Percentiles rank a stretch among this genome's conserved stretches.
These are phyloP conservation scores for Trichoderma arundinaceum DNA, from an alignment of 2,329 filamentous ascomycete species.

Conservation along the genomic window DNA sequence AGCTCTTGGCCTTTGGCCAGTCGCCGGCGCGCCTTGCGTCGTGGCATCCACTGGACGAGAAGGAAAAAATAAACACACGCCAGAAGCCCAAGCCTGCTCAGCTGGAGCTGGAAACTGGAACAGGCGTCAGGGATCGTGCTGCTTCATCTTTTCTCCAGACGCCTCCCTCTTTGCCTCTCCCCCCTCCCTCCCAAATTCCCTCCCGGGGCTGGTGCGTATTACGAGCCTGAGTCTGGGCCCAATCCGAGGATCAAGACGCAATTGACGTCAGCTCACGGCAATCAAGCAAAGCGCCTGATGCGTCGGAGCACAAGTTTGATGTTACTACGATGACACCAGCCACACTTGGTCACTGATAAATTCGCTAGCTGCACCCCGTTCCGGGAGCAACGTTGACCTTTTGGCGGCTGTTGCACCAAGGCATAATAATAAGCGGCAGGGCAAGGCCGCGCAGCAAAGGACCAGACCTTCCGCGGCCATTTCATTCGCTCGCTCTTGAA, in stretches of 20 bases:
- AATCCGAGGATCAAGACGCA: conserved; percentile 2
- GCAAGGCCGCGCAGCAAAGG: conserved; percentile 1
- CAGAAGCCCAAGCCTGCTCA: not conserved
- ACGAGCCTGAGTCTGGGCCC: not conserved
- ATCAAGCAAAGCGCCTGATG: conserved; percentile 3
- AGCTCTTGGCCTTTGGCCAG: conserved; percentile 5
- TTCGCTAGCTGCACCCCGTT: conserved; percentile 27
- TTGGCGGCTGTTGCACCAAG: conserved; percentile 13
- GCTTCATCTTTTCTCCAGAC: too few relatives aligned
- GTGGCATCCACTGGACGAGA: conserved; percentile 1
- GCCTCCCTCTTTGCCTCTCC: too few relatives aligned
- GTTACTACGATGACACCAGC: conserved; percentile 26
- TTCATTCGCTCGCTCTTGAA: conserved; percentile 28
- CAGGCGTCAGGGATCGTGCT: too few relatives aligned
- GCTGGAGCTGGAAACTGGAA: not conserved
- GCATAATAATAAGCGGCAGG: not conserved
- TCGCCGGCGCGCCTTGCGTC: not conserved
- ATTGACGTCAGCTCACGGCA: conserved; percentile 32
- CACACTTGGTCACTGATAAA: not conserved
- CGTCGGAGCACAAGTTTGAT: conserved; percentile 24
- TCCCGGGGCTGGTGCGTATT: not conserved
- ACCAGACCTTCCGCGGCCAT: conserved; percentile 17
- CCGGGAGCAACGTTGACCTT: conserved; percentile 14
- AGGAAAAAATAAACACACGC: not conserved
- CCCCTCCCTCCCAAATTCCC: not conserved